Evolutionary conservation across 345 rosid genomes (phyloP).

Genomic region (Erysimum cheiranthoides): DNA sequence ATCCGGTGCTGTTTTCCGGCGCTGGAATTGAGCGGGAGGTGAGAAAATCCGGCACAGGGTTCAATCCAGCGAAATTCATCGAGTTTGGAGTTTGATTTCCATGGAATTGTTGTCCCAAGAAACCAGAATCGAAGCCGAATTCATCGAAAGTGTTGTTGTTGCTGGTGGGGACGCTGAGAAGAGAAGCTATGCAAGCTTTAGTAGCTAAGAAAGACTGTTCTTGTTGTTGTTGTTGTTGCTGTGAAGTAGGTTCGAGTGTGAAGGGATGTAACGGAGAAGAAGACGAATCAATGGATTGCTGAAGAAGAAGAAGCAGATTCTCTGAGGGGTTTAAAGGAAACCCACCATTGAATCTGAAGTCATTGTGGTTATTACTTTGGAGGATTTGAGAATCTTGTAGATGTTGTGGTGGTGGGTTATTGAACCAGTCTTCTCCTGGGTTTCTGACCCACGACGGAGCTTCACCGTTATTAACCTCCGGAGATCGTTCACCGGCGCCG

Average conservation of each 20-base stretch:
- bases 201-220: constrained; percentile 51
- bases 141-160: constrained; percentile 58
- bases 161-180: constrained; percentile 43
- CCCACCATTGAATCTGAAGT: constrained; percentile 51
- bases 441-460: constrained; percentile 56
- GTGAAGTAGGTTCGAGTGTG: constrained; percentile 52
- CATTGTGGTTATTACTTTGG: constrained; percentile 41
- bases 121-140: constrained; percentile 55
- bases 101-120: constrained; percentile 54
- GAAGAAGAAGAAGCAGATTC: constrained; percentile 54
- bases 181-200: constrained; percentile 55
- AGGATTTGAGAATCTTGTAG: constrained; percentile 47
- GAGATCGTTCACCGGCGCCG: constrained; percentile 21
- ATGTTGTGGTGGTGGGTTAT: constrained; percentile 36
- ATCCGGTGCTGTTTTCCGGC: constrained; percentile 40
- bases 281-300: constrained; percentile 62
- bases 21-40: constrained; percentile 39
- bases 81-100: constrained; percentile 50
- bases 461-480: constrained; percentile 17
- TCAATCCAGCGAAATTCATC: constrained; percentile 45
- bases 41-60: constrained; percentile 40
- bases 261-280: constrained; percentile 62
- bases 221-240: constrained; percentile 49
- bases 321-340: constrained; percentile 48
- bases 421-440: constrained; percentile 69